phyloP scores from a whole-genome alignment of 1,284 basidiomycete genomes.

The Phaffia rhodozyma region DNA sequence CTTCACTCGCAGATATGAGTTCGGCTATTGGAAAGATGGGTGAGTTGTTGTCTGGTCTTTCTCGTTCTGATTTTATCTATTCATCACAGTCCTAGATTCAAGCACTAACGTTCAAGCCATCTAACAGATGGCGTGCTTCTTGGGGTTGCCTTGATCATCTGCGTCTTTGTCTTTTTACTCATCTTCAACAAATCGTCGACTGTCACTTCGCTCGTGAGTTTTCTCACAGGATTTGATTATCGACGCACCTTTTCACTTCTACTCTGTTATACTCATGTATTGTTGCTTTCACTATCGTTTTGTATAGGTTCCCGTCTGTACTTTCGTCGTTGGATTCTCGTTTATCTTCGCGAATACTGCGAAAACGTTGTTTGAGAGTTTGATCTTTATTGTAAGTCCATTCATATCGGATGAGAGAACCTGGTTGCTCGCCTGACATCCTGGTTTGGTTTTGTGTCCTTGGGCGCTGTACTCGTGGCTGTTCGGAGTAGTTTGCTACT shows the following conservation, averaged over 20 bases:
- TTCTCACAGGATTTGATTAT: too few species aligned
- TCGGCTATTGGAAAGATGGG: constrained; percentile 14
- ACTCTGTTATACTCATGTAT: constrained; percentile 30
- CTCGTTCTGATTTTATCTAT: too few species aligned
- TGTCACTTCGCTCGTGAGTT: constrained; percentile 53
- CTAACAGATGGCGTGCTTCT: constrained; percentile 53
- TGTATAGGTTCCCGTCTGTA: neutral
- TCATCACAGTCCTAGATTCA: too few species aligned
- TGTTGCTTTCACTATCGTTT: neutral
- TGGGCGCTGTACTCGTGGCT: neutral
- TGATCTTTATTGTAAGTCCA: constrained; percentile 62
- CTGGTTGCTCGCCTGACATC: neutral
- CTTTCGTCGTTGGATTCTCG: constrained; percentile 50
- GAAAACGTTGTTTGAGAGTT: constrained; percentile 67
- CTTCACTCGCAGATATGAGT: constrained; percentile 40
- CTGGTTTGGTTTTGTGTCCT: neutral
- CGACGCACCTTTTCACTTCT: constrained; percentile 56
- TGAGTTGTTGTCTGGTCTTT: too few species aligned
- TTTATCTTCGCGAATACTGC: constrained; percentile 75
- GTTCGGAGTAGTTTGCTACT: constrained; percentile 1
- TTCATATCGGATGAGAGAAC: neutral
- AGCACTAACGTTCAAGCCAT: constrained; percentile 54
- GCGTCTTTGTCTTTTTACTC: constrained; percentile 55
- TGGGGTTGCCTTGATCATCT: constrained; percentile 46
- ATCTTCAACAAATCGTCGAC: constrained; percentile 63